Evolutionary conservation across 2,329 filamentous ascomycete genomes (phyloP), one percentile per base, ranked within the genome.

Genomic region (Teratosphaeria epicoccoides): DNA sequence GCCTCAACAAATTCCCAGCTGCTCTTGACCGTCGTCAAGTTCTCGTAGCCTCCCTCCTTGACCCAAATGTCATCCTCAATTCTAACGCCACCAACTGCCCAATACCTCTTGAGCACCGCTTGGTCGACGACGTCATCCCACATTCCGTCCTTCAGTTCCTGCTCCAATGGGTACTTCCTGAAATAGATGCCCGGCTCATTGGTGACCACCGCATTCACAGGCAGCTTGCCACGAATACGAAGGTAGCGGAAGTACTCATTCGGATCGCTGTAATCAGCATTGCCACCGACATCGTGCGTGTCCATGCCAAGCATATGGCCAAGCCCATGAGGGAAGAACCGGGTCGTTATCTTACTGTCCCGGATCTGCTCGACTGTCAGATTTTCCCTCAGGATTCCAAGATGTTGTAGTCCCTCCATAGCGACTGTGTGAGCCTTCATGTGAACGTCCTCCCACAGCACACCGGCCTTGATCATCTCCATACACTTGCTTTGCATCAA

Each of bases 181-280:
- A 90, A 90, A 68, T 90, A 90, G 37, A 84, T 83, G 20, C 93
- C 93, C 11, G 93, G 93, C 73, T 98, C 93, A 37, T 97, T 91
- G 0, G 93, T 98, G 49, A 98, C 83, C 23, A 98, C 88, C 47
- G 84, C 84, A 6, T 86, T 85, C 10, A 57, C 61, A 12, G 61
- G 63, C 50, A 67, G 23, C 14, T 49, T 57, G 11, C 65, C 65
- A 49, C 93, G 76, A 37, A 95, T 83, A 44, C 93, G 78, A 54
- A 98, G 73, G 65, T 96, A 97, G 49, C 82, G 78, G 71, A 96
- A 97, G 77, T 96, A 81, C 29, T 80, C 74, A 66, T 98, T 90
- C 54, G 78, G 73, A 65, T 98, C 93, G 7, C 63, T 63, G 59
- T 76, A 75, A 56, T 76, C 71, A 1, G 74, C 66, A 37, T 76